These are phyloP conservation scores for Celoporthe dispersa DNA, from an alignment of 2,329 filamentous ascomycete species.

Conservation along the genomic window DNA sequence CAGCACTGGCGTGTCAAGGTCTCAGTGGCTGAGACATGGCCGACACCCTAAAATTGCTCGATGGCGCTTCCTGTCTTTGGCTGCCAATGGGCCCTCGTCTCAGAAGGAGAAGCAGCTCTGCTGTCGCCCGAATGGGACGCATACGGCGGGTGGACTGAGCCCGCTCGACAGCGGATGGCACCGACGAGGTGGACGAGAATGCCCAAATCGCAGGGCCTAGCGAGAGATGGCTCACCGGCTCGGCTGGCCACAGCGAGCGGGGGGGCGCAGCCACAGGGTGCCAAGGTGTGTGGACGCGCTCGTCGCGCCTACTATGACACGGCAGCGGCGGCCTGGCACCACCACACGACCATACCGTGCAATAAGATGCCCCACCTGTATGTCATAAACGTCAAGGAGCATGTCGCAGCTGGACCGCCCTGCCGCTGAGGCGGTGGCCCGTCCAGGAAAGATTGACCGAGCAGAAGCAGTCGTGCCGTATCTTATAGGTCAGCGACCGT, in stretches of 20 bases:
- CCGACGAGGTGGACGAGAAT: neutral
- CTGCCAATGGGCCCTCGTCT: slow-evolving; percentile 19
- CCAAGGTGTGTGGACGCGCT: slow-evolving; percentile 11
- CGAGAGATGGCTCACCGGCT: neutral
- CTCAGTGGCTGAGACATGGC: neutral
- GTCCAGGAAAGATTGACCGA: neutral
- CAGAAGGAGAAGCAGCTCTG: slow-evolving; percentile 11
- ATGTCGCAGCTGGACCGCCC: neutral
- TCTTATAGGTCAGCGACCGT: neutral
- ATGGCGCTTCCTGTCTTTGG: neutral
- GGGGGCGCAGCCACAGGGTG: slow-evolving; percentile 13
- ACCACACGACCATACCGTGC: slow-evolving; percentile 14
- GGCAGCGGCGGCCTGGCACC: slow-evolving; percentile 15
- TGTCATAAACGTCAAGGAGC: neutral
- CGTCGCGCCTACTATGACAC: slow-evolving; percentile 7
- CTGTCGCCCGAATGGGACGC: neutral
- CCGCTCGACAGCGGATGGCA: neutral
- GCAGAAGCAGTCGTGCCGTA: neutral
- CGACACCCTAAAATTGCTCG: neutral
- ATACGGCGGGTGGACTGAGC: neutral
- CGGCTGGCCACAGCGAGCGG: slow-evolving; percentile 11
- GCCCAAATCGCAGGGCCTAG: neutral
- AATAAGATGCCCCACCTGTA: slow-evolving; percentile 17
- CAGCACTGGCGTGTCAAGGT: neutral
- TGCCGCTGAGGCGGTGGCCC: neutral